A percentile compares a stretch with the other conserved stretches of the same genome.
These are phyloP conservation scores for Polychytrium aggregatum DNA, from an alignment of 192 early-diverging fungal species.

Conservation along the genomic window DNA sequence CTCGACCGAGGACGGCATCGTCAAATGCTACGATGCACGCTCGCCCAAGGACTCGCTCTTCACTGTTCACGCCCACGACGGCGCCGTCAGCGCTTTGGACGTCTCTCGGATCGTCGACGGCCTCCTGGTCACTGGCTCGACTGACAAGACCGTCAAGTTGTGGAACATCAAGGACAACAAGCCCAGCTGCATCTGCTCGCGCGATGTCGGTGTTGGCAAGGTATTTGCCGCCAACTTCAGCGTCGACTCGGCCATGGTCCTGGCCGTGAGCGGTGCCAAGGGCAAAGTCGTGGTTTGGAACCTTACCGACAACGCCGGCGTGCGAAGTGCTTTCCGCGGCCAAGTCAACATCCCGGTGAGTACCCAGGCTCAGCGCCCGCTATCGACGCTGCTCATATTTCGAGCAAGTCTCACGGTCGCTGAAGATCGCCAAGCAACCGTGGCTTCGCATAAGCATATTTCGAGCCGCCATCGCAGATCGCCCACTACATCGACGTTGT, in stretches of 20 bases:
- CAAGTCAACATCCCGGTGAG: constrained; percentile 3
- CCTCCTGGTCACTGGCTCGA: constrained; percentile 81
- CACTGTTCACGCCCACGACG: constrained; percentile 89
- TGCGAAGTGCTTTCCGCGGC: constrained; percentile 51
- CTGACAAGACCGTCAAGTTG: constrained; percentile 84
- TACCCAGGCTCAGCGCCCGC: no score
- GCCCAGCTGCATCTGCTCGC: constrained; percentile 74
- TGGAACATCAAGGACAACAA: constrained; percentile 74
- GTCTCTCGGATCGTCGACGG: constrained; percentile 67
- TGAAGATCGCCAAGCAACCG: no score
- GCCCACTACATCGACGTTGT: not conserved
- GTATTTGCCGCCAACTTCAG: constrained; percentile 83
- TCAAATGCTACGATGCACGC: constrained; percentile 81
- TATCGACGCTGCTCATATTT: no score
- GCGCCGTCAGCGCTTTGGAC: constrained; percentile 77
- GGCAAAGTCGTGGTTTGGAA: constrained; percentile 93
- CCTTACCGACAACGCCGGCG: constrained; percentile 72
- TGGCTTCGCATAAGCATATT: no score
- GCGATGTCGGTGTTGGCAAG: constrained; percentile 63
- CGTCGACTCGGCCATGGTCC: constrained; percentile 79
- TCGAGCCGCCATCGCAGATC: not conserved
- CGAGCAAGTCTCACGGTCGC: no score
- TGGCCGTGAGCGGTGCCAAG: constrained; percentile 77
- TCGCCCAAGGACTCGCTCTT: constrained; percentile 47
- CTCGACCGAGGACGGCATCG: constrained; percentile 81